phyloP scores from a whole-genome alignment of 345 rosid genomes.

The Durio zibethinus region DNA sequence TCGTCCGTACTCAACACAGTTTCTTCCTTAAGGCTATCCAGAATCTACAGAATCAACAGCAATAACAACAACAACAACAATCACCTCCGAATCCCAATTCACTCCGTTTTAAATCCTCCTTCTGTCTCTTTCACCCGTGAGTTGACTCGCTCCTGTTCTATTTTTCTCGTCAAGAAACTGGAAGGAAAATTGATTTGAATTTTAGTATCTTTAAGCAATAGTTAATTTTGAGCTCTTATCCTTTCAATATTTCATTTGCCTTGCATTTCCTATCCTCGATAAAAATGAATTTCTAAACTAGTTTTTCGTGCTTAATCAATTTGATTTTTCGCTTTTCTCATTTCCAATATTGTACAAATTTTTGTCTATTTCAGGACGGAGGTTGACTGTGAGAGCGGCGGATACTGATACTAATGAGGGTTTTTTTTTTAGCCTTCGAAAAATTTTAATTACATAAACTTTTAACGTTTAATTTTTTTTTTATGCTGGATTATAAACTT shows the following conservation, averaged over 20 bases:
- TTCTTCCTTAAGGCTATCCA: constrained; percentile 37
- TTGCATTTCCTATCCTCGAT: background rate
- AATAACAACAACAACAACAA: constrained; percentile 21
- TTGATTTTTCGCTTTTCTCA: background rate
- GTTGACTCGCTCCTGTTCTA: constrained; percentile 32
- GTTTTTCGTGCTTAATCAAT: background rate
- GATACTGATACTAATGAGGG: constrained; percentile 85
- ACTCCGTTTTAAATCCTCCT: constrained; percentile 21
- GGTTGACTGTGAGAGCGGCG: constrained; percentile 67
- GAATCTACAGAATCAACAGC: background rate
- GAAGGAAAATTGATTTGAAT: background rate
- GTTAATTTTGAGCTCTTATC: constrained; percentile 5
- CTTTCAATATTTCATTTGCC: background rate
- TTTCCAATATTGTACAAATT: constrained; percentile 1
- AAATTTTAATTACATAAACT: background rate
- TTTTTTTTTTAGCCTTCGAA: constrained; percentile 9
- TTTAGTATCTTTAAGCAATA: background rate
- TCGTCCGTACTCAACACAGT: constrained; percentile 56
- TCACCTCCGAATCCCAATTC: constrained; percentile 34
- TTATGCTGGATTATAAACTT: background rate
- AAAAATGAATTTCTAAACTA: background rate
- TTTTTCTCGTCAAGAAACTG: background rate
- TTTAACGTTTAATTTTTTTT: background rate
- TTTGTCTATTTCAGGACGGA: constrained; percentile 48
- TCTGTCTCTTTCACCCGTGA: constrained; percentile 55